Base-by-base conservation (phyloP, 257 asterid genomes). In the Rehmannia glutinosa region DNA sequence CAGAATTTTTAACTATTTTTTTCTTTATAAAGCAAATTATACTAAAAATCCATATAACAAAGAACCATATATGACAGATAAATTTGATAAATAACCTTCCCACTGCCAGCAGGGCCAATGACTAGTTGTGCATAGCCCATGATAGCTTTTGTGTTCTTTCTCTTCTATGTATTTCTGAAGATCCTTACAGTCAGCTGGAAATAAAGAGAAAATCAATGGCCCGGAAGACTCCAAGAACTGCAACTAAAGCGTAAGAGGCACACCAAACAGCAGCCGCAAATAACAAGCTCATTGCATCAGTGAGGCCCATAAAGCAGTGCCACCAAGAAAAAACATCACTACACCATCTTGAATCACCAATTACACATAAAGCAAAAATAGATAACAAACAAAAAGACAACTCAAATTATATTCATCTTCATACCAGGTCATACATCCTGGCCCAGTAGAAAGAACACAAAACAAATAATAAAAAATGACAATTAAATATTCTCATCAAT, bases 31-130 rank as follows among this genome's bases (percentile, higher is more conserved):
- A 25, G 17, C 25, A 16, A 36, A n/a, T 17, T 7, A 23, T 5
- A 46, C 30, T 4, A 33, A n/a, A 28, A 28, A 60, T 62, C 38
- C 35, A 70, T 20, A 52, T 19, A 46, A 25, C 12, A 19, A 25
- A 35, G 50, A 42, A 69, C 42, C 42, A 46, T 15, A 32, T 20
- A 27, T 6, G 72, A 39, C 24, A 19, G 10, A 55, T 6, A 53
- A 10, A n/a, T 71, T 41, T 3, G 16, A 64, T 39, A 6, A 68
- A 66, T 72, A 73, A 94, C 99, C 97, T 94, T 94, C 69, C 99
- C 97, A 76, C 97, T 91, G 73, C 99, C 99, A 15, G 97, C 99
- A 74, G 97, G 99, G 64, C 99, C 99, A 74, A 91, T 94, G 73
- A 94, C 97, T 4, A 91, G 83, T 71, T 94, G 99, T 38, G 99